These are phyloP conservation scores for Ceratocystis papillata DNA, from an alignment of 2,329 filamentous ascomycete species.

Conservation along the genomic window DNA sequence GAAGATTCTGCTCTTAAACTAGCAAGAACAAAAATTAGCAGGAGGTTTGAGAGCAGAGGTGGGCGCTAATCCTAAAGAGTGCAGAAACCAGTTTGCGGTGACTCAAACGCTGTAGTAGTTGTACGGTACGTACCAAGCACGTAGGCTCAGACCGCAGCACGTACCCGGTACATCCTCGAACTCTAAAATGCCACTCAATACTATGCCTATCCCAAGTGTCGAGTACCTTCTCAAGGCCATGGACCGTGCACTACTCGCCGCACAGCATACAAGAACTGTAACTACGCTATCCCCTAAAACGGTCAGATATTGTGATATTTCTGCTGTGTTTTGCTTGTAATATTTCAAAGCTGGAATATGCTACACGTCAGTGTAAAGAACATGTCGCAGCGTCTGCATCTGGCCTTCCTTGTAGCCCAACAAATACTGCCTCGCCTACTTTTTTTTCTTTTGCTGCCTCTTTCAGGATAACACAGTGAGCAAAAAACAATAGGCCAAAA, in stretches of 20 bases:
- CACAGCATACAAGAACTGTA: background rate
- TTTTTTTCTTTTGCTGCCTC: background rate
- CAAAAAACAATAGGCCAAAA: background rate
- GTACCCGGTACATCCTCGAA: constrained; percentile 1
- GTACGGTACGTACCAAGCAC: background rate
- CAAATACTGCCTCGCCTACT: too few relatives aligned
- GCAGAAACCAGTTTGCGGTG: background rate
- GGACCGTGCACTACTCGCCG: too few relatives aligned
- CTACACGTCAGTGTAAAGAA: constrained; percentile 9
- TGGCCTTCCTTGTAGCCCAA: background rate
- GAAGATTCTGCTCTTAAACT: background rate
- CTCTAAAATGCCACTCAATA: background rate
- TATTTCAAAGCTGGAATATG: background rate
- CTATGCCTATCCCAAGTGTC: background rate
- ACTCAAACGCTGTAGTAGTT: background rate
- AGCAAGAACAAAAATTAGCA: background rate
- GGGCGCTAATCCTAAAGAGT: constrained; percentile 6
- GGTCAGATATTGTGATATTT: background rate
- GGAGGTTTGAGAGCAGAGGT: background rate
- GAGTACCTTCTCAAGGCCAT: background rate
- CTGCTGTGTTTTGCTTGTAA: background rate
- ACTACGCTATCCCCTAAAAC: constrained; percentile 1
- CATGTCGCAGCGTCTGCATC: background rate
- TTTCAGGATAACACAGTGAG: background rate
- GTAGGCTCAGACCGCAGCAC: background rate